Evolutionary conservation across 2,329 filamentous ascomycete genomes (phyloP).

Genomic region (Alternaria postmessia): DNA sequence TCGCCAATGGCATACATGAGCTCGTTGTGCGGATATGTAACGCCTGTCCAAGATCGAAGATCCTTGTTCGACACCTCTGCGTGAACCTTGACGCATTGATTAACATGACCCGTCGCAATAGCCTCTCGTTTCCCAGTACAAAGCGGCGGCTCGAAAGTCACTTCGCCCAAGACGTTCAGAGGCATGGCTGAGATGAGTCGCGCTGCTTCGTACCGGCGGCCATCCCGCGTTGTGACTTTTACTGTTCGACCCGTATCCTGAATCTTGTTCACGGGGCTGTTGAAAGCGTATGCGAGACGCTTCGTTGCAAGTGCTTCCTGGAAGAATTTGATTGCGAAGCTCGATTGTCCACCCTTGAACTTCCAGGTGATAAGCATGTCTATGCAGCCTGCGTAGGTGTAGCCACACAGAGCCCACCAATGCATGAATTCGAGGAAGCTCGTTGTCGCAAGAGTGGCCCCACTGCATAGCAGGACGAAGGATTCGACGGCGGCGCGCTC

Average conservation of each 20-base stretch:
- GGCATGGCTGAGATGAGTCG: conserved; percentile 56
- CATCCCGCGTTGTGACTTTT: conserved; percentile 45
- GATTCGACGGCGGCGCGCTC: conserved; percentile 54
- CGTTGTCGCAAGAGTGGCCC: conserved; percentile 54
- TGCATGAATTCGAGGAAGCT: conserved; percentile 60
- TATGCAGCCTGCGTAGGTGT: conserved; percentile 49
- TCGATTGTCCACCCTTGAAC: conserved; percentile 54
- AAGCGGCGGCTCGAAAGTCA: conserved; percentile 55
- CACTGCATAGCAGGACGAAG: conserved; percentile 56
- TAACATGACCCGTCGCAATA: conserved; percentile 54
- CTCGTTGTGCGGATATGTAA: conserved; percentile 55
- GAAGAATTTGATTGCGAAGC: conserved; percentile 58
- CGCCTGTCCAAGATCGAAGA: conserved; percentile 55
- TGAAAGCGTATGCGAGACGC: conserved; percentile 54
- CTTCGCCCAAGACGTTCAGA: conserved; percentile 54
- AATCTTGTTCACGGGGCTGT: conserved; percentile 49
- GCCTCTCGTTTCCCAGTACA: conserved; percentile 47
- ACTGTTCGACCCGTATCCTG: conserved; percentile 41
- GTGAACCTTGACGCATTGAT: conserved; percentile 58
- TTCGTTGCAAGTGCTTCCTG: conserved; percentile 53
- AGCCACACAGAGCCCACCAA: conserved; percentile 51
- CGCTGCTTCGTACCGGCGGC: conserved; percentile 30
- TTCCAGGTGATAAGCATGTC: conserved; percentile 52
- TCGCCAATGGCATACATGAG: conserved; percentile 57
- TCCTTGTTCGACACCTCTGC: conserved; percentile 54